A percentile compares a stretch with the other conserved stretches of the same genome.
Conservation (phyloP, 2,329 filamentous ascomycete genomes). For the Aureobasidium melanogenum region DNA sequence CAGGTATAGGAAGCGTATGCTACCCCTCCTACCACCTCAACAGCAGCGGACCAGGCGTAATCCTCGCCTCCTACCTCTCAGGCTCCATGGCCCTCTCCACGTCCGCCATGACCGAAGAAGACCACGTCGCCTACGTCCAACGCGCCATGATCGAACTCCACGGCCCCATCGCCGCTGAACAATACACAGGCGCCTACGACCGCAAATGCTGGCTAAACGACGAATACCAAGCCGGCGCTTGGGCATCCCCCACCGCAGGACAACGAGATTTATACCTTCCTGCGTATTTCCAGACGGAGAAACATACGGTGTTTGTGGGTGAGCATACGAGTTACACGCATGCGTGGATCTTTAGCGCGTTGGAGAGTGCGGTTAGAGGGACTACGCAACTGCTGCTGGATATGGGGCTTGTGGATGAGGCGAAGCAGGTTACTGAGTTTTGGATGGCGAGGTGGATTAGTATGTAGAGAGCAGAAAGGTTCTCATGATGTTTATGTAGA, state of each 20-base stretch:
- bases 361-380: conserved; percentile 59
- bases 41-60: conserved; percentile 51
- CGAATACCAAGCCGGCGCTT: conserved; percentile 52
- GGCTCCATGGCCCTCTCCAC: conserved; percentile 38
- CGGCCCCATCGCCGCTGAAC: conserved; percentile 47
- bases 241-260: conserved; percentile 51
- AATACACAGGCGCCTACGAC: conserved; percentile 58
- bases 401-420: conserved; percentile 60
- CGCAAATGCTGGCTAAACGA: conserved; percentile 59
- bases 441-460: conserved; percentile 63
- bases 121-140: conserved; percentile 55
- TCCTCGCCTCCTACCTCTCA: conserved; percentile 52
- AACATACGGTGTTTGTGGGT: conserved; percentile 56
- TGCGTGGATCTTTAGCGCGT: conserved; percentile 59
- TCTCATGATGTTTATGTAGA: background rate
- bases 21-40: conserved; percentile 62
- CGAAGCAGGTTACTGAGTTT: conserved; percentile 52
- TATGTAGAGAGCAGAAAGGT: background rate
- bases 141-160: conserved; percentile 62
- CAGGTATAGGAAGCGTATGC: conserved; percentile 53
- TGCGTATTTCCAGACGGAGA: conserved; percentile 63
- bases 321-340: conserved; percentile 49
- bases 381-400: conserved; percentile 55
- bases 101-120: conserved; percentile 43
- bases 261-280: conserved; percentile 64